Evolutionary conservation across 169 alveolate genomes (phyloP), one percentile per base, ranked within the genome.

Genomic region (Plasmodium vinckei): DNA sequence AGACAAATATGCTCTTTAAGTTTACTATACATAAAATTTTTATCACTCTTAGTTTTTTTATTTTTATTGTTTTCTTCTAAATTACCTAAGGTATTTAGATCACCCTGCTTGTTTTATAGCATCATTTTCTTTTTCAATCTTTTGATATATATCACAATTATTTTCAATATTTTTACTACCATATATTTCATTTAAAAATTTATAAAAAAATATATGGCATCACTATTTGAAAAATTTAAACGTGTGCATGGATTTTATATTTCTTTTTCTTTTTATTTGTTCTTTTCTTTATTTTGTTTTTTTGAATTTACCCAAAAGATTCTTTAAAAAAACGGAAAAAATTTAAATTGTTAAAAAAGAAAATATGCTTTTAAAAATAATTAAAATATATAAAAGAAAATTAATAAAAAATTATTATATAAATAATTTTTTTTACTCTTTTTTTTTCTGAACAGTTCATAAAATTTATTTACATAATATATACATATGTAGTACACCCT

Each of bases 181-280:
- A 51, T 15, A 39, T 51, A 15, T 3, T 17, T 47, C 19, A 33
- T 51, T 49, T 46, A 70, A 70, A 46, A 70, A 39, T 12, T 39
- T 1, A 5, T 7, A 70, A 13, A 69, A 46, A 69, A 23, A 70
- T 47, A 19, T 47, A 47, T 68, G 23, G 39, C 59, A 9, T 70
- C 67, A 70, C 23, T 57, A 25, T 70, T 70, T 19, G 59, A 13
- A 13, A 51, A 3, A 33, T 33, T 33, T 33, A 33, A 33, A 51
- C 19, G 59, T 15, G 59, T 6, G 19, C 21, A 51, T 12, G n/a
- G 23, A 15, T 15, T 13, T 51, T 13, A 51, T 15, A 12, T 51
- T 51, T 7, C 19, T 51, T 51, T 51, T 51, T 51, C 19, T 51
- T 51, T 51, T 51, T 51, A 13, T 51, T 49, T 51, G n/a, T 51